These are phyloP conservation scores for Zalaria obscura DNA, from an alignment of 2,329 filamentous ascomycete species.

Conservation along the genomic window DNA sequence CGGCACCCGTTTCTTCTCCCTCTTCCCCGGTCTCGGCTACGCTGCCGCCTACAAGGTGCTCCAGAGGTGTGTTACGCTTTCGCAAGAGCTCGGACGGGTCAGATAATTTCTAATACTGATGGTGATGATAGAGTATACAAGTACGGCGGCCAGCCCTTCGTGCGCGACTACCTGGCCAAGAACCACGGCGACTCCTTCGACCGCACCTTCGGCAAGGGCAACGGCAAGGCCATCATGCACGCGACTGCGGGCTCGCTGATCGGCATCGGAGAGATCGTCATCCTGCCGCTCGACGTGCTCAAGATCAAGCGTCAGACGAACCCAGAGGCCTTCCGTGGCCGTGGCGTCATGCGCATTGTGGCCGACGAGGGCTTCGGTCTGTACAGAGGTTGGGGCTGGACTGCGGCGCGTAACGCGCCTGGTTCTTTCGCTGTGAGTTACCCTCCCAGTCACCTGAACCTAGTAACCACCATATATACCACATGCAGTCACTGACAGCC, in stretches of 20 bases:
- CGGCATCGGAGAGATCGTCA: slow-evolving; percentile 91
- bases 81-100: too few species aligned
- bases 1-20: slow-evolving; percentile 73
- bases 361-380: slow-evolving; percentile 88
- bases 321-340: slow-evolving; percentile 90
- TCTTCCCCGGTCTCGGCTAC: slow-evolving; percentile 95
- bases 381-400: slow-evolving; percentile 96
- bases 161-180: slow-evolving; percentile 70
- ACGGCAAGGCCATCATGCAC: slow-evolving; percentile 95
- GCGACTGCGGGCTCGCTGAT: slow-evolving; percentile 91
- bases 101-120: too few species aligned
- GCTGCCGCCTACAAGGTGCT: slow-evolving; percentile 96
- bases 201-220: slow-evolving; percentile 83
- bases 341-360: slow-evolving; percentile 79
- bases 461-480: background rate
- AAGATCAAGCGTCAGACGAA: slow-evolving; percentile 99
- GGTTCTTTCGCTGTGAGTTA: slow-evolving; percentile 81
- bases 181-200: slow-evolving; percentile 80
- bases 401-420: slow-evolving; percentile 88
- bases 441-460: background rate
- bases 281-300: slow-evolving; percentile 87
- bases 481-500: background rate
- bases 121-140: slow-evolving; percentile 64
- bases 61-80: slow-evolving; percentile 33
- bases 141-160: slow-evolving; percentile 93